Percentiles rank a stretch among this genome's conserved stretches.
These are phyloP conservation scores for Teunomyces gatunensis DNA, from an alignment of 805 yeast genomes.

Conservation along the genomic window DNA sequence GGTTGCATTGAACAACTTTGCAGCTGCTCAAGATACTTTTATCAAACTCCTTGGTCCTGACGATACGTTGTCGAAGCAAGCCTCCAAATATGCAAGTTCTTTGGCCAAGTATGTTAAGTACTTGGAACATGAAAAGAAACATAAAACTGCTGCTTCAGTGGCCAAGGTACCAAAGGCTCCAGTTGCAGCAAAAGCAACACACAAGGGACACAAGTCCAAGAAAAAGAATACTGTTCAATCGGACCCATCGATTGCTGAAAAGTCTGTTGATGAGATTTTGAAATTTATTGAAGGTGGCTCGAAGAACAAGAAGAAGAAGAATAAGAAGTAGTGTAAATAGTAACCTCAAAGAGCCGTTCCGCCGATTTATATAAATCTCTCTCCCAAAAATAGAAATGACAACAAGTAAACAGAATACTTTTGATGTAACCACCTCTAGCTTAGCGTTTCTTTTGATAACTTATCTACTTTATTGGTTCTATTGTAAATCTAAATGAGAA, in stretches of 20 bases:
- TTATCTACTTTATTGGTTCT: not conserved
- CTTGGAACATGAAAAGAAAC: constrained; percentile 29
- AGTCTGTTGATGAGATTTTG: constrained; percentile 71
- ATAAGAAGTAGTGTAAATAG: constrained; percentile 5
- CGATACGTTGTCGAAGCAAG: constrained; percentile 64
- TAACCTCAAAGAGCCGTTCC: not conserved
- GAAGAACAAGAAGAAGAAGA: constrained; percentile 10
- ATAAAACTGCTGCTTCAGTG: constrained; percentile 15
- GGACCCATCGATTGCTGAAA: constrained; percentile 56
- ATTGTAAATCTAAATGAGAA: not conserved
- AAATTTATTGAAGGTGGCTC: constrained; percentile 62
- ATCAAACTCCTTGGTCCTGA: constrained; percentile 61
- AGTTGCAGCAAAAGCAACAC: constrained; percentile 1
- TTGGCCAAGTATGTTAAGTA: constrained; percentile 49
- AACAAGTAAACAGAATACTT: not conserved
- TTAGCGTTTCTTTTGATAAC: too few species aligned
- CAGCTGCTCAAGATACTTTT: constrained; percentile 57
- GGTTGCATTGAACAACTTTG: constrained; percentile 55
- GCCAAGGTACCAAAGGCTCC: constrained; percentile 9
- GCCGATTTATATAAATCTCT: not conserved
- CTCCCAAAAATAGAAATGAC: not conserved
- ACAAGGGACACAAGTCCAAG: constrained; percentile 16
- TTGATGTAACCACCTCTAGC: too few species aligned
- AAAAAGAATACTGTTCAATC: constrained; percentile 22
- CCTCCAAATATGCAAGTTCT: constrained; percentile 60